Conservation (phyloP, 352 stramenopile genomes). For the Phytophthora tentaculata region DNA sequence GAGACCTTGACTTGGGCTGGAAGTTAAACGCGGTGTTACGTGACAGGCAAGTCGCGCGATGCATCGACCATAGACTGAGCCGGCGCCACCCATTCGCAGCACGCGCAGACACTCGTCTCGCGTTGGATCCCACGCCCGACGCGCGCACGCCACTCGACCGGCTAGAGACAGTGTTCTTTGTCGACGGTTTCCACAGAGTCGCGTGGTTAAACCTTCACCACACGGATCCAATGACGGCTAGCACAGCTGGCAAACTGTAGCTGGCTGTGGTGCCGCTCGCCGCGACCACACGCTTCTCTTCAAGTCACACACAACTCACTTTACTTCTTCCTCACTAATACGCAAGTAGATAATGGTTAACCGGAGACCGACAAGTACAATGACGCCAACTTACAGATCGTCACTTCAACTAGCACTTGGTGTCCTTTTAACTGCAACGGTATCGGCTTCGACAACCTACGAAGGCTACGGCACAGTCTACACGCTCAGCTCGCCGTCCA, state of each 20-base stretch:
- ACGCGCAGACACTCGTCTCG: slow-evolving; percentile 2
- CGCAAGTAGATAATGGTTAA: background rate
- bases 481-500: slow-evolving; percentile 30
- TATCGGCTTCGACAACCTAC: slow-evolving; percentile 7
- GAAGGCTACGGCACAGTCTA: slow-evolving; percentile 39
- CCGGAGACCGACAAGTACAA: slow-evolving; percentile 9
- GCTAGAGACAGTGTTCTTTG: slow-evolving; percentile 24
- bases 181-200: slow-evolving; percentile 14
- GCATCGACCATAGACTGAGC: slow-evolving; percentile 3
- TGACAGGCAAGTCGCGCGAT: slow-evolving; percentile 26
- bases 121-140: slow-evolving; percentile 15
- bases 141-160: slow-evolving; percentile 17
- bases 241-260: slow-evolving; percentile 16
- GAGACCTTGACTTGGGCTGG: slow-evolving; percentile 7
- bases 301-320: slow-evolving; percentile 11
- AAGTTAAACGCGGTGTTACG: slow-evolving; percentile 22
- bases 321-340: slow-evolving; percentile 1
- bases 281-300: slow-evolving; percentile 13
- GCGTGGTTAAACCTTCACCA: slow-evolving; percentile 19
- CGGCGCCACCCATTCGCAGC: slow-evolving; percentile 18
- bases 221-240: slow-evolving; percentile 10
- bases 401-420: slow-evolving; percentile 20
- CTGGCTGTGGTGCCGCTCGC: slow-evolving; percentile 18
- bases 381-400: slow-evolving; percentile 11
- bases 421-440: slow-evolving; percentile 7